phyloP scores from a whole-genome alignment of 768 basidiomycete genomes.

The Trametes elegans region DNA sequence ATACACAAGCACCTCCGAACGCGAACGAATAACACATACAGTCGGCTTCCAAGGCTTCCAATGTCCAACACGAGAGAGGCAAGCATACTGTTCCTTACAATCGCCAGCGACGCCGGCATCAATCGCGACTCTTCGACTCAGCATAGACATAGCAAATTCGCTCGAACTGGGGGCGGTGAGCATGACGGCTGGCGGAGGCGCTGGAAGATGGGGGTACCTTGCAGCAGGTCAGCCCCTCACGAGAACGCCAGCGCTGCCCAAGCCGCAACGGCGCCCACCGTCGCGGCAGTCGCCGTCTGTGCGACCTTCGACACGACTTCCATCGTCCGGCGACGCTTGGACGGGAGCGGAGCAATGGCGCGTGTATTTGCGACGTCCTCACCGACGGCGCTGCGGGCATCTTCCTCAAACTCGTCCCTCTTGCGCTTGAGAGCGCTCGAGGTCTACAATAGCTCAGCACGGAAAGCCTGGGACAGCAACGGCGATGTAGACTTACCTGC shows the following conservation, averaged over 20 bases:
- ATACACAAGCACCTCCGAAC: too few species aligned
- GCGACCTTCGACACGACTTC: conserved; percentile 43
- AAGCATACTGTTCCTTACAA: too few species aligned
- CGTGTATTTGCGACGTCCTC: neutral
- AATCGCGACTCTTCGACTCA: too few species aligned
- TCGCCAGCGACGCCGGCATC: too few species aligned
- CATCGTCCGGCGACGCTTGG: conserved; percentile 39
- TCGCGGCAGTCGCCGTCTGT: conserved; percentile 61
- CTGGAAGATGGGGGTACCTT: too few species aligned
- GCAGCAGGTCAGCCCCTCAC: too few species aligned
- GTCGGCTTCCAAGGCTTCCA: too few species aligned
- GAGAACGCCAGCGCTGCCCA: conserved; percentile 74
- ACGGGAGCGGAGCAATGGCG: conserved; percentile 14
- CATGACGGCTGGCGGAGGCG: too few species aligned
- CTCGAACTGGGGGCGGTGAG: too few species aligned
- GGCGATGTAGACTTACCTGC: conserved; percentile 16
- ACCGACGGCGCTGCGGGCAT: neutral
- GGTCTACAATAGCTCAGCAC: conserved; percentile 13
- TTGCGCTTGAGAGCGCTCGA: conserved; percentile 59
- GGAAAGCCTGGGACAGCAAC: conserved; percentile 4
- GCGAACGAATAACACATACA: too few species aligned
- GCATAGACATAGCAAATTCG: too few species aligned
- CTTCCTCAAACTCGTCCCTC: conserved; percentile 39
- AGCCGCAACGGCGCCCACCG: conserved; percentile 66
- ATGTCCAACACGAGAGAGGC: too few species aligned